A percentile compares a stretch with the other conserved stretches of the same genome.
phyloP scores from a whole-genome alignment of 805 yeast species.

The Myxozyma kluyveri region DNA sequence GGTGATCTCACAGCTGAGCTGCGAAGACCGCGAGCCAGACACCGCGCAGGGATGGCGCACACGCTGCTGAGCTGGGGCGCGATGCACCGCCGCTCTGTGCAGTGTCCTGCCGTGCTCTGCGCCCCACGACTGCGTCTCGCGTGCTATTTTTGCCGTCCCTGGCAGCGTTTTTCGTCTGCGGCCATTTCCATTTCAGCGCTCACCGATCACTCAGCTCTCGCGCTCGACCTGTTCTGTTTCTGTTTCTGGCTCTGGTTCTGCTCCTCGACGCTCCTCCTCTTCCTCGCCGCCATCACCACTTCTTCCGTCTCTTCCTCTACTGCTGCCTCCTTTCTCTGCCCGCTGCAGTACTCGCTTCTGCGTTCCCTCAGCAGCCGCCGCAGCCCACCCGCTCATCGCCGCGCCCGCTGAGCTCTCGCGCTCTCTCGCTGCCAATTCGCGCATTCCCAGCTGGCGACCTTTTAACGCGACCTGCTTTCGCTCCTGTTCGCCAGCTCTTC shows the following conservation, averaged over 20 bases:
- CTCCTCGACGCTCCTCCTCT: background rate
- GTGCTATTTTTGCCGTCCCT: too few species aligned
- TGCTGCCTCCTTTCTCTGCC: background rate
- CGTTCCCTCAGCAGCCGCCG: background rate
- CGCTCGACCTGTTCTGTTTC: background rate
- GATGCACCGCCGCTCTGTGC: too few species aligned
- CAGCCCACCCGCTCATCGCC: background rate
- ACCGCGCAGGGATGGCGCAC: too few species aligned
- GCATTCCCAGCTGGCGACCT: background rate
- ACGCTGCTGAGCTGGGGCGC: too few species aligned
- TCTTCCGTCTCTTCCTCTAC: background rate
- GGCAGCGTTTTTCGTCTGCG: too few species aligned
- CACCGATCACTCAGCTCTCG: too few species aligned
- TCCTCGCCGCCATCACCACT: slow-evolving; percentile 4
- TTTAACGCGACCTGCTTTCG: background rate
- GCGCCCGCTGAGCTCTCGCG: background rate
- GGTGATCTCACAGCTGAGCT: too few species aligned
- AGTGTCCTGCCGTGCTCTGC: too few species aligned
- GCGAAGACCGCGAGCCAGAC: too few species aligned
- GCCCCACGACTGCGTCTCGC: too few species aligned
- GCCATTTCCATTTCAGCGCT: too few species aligned
- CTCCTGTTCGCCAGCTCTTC: background rate
- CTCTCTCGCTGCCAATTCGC: background rate
- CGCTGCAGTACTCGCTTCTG: slow-evolving; percentile 1
- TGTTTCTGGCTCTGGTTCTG: background rate